A percentile compares a stretch with the other conserved stretches of the same genome.
Conservation (phyloP, 139 green algal species). For the Spirogloea muscicola region DNA sequence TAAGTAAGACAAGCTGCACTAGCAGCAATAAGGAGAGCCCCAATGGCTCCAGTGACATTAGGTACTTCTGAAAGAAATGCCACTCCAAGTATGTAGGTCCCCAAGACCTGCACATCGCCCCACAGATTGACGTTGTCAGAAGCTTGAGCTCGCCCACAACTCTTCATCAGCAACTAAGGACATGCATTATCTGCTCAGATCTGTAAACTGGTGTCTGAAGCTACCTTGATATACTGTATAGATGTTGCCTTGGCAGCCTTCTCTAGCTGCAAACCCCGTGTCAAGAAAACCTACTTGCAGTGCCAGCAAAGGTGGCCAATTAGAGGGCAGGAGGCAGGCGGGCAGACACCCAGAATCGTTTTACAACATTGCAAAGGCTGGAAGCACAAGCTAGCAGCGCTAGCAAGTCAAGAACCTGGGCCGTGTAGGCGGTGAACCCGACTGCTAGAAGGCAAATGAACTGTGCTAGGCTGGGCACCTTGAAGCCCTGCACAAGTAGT, state of each 20-base stretch:
- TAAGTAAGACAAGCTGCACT: conserved; percentile 18
- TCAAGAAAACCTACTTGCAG: conserved; percentile 28
- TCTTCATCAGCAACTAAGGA: too few species aligned
- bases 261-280: conserved; percentile 33
- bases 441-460: conserved; percentile 13
- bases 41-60: background rate
- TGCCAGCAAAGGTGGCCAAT: background rate
- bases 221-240: conserved; percentile 45
- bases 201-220: too few species aligned
- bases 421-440: conserved; percentile 24
- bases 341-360: background rate
- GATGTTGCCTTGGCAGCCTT: conserved; percentile 32
- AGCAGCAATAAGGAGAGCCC: conserved; percentile 17
- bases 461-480: conserved; percentile 12
- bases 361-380: background rate
- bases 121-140: too few species aligned
- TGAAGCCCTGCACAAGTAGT: conserved; percentile 2
- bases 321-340: background rate
- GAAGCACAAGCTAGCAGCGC: background rate
- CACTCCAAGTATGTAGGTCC: conserved; percentile 23
- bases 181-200: too few species aligned
- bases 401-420: conserved; percentile 15
- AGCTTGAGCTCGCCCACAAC: too few species aligned
- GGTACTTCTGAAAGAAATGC: conserved; percentile 20
- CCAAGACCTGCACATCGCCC: too few species aligned